Conservation (phyloP, 371 early-diverging fungal genomes). For the Actinomortierella ambigua region DNA sequence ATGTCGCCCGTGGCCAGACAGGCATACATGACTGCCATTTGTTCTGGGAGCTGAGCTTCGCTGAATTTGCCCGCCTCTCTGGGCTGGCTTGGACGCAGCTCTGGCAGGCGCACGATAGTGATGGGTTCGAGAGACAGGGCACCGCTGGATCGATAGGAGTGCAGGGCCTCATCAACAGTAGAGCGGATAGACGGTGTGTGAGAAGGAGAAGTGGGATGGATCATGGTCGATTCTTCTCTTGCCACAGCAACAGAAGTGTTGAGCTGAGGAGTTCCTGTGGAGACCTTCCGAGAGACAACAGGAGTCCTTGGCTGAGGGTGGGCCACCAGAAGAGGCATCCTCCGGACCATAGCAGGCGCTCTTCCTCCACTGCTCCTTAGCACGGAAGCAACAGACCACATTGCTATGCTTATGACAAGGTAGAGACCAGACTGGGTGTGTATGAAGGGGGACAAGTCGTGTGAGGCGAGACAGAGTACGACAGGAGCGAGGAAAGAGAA, state of each 20-base stretch:
- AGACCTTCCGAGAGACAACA: neutral
- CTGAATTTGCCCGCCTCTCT: slow-evolving; percentile 37
- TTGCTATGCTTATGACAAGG: slow-evolving; percentile 2
- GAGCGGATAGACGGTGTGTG: slow-evolving; percentile 6
- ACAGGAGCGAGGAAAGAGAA: neutral
- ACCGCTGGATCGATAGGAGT: slow-evolving; percentile 18
- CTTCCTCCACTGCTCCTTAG: slow-evolving; percentile 28
- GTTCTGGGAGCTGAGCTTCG: slow-evolving; percentile 47
- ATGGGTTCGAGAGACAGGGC: slow-evolving; percentile 23
- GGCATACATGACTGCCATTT: slow-evolving; percentile 76
- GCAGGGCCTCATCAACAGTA: slow-evolving; percentile 18
- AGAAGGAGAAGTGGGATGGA: slow-evolving; percentile 7
- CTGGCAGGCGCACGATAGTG: slow-evolving; percentile 34
- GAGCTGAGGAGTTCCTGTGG: neutral
- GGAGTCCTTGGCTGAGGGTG: neutral
- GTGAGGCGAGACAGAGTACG: too few relatives aligned
- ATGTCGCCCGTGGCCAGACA: slow-evolving; percentile 76
- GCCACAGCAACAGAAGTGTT: slow-evolving; percentile 9
- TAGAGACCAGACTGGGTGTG: neutral
- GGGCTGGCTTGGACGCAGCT: slow-evolving; percentile 20
- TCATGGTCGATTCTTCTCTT: slow-evolving; percentile 16
- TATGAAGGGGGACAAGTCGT: neutral
- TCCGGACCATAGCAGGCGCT: slow-evolving; percentile 3
- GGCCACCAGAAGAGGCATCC: neutral
- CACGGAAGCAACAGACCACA: slow-evolving; percentile 38